phyloP scores from a whole-genome alignment of 352 stramenopile genomes.

The Saprolegnia parasitica region DNA sequence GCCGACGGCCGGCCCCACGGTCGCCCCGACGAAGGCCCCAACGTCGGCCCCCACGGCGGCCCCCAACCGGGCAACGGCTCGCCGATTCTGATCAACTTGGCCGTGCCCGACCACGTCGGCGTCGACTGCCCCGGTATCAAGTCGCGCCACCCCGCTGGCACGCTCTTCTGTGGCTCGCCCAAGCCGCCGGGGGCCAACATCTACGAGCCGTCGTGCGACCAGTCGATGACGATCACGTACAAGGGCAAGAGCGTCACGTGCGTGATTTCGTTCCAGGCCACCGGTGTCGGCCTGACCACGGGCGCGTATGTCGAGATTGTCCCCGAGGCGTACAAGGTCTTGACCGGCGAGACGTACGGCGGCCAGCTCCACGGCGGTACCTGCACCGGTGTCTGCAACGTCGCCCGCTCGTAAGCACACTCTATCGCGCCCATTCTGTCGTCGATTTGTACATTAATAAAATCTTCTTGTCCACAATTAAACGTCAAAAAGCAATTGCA shows the following conservation, averaged over 20 bases:
- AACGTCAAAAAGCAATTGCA: no score
- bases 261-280: conserved; percentile 9
- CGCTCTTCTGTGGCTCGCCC: conserved; percentile 9
- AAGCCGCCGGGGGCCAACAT: conserved; percentile 3
- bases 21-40: no score
- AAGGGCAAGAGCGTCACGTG: conserved; percentile 10
- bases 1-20: no score
- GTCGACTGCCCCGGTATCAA: conserved; percentile 10
- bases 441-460: neutral
- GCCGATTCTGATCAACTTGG: conserved; percentile 6
- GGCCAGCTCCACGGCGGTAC: neutral
- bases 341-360: neutral
- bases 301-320: conserved; percentile 3
- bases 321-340: conserved; percentile 8
- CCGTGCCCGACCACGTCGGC: neutral
- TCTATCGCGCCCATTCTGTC: neutral
- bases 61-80: no score
- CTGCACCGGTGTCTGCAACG: conserved; percentile 14
- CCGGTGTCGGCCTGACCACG: neutral
- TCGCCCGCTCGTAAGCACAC: neutral
- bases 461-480: no score
- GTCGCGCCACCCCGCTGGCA: neutral
- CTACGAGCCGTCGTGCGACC: conserved; percentile 1
- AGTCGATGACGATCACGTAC: conserved; percentile 1
- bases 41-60: no score